phyloP scores from a whole-genome alignment of 257 asterid species.

The Voacanga thouarsii region DNA sequence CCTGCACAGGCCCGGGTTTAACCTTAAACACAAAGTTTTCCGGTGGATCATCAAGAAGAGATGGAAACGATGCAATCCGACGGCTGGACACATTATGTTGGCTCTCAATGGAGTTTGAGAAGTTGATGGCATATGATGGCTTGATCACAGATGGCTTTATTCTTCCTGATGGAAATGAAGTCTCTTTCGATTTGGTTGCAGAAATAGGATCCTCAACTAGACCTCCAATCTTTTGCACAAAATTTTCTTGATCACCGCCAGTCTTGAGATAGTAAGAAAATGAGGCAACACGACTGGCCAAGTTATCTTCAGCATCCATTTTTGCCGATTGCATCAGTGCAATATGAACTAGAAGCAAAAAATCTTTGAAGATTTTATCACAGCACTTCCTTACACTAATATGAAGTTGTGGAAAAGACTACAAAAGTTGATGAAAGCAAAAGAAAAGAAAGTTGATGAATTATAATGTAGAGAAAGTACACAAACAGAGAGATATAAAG shows the following conservation, averaged over 20 bases:
- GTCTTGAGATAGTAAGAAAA: slow-evolving; percentile 69
- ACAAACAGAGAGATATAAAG: not conserved
- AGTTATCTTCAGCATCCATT: slow-evolving; percentile 57
- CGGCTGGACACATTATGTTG: slow-evolving; percentile 25
- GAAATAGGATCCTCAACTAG: slow-evolving; percentile 40
- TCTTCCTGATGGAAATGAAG: slow-evolving; percentile 28
- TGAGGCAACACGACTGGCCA: slow-evolving; percentile 66
- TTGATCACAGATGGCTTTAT: slow-evolving; percentile 20
- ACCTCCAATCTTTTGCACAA: slow-evolving; percentile 32
- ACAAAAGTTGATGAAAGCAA: slow-evolving; percentile 1
- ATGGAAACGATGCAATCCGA: slow-evolving; percentile 38
- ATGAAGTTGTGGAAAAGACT: slow-evolving; percentile 5
- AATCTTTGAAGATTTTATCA: not conserved
- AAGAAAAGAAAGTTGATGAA: not conserved
- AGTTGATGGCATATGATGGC: slow-evolving; percentile 32
- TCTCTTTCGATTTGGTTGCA: slow-evolving; percentile 10
- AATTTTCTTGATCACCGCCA: slow-evolving; percentile 37
- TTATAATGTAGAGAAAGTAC: not conserved
- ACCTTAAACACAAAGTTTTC: slow-evolving; percentile 45
- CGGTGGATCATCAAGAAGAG: slow-evolving; percentile 28
- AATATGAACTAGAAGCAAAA: not conserved
- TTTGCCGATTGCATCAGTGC: slow-evolving; percentile 2
- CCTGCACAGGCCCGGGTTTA: slow-evolving; percentile 42
- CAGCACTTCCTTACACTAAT: not conserved
- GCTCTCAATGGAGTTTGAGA: slow-evolving; percentile 11